Base-by-base conservation (phyloP, 2,329 filamentous ascomycete genomes). In the Graphilbum ipis-grandicollis region DNA sequence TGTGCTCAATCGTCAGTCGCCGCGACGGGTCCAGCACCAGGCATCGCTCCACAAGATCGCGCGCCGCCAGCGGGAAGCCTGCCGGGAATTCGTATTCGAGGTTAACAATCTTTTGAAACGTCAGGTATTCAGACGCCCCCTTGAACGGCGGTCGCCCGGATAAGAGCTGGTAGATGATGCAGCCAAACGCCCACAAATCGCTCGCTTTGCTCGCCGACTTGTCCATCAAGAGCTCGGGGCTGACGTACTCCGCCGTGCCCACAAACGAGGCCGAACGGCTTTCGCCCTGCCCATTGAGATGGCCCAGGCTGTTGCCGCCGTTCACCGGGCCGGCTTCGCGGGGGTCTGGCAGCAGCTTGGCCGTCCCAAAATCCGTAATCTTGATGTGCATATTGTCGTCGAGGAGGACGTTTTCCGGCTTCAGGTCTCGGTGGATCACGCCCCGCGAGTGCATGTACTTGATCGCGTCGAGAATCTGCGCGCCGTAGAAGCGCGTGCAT, bases 111-210 rank as follows among this genome's bases (percentile, higher is more conserved):
- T 96, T 98, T 55, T 98, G 90, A 52, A 98, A 98, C 0, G 90
- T 98, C 52, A 90, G 68, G 50, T 96, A 98, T 53, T 98, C 90
- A 47, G 93, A 94, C 13, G 70, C 80, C 30, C 81, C 90, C 55
- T 98, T 98, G 64, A 98, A 98, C 0, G 90, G 90, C 6, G 90
- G 90, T 41, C 90, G 68, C n/a, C 90, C 90, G n/a, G 82, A 81
- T 25, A 98, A 64, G 19, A 98, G 69, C 56, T 98, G 90, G 55
- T 93, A 98, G 44, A 98, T 75, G 48, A 98, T 98, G 60, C 90
- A 98, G 9, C 90, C 90, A 60, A 93, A 98, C 3, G 90, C 90
- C 90, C 90, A 98, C 35, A 98, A 58, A 57, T 98, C 90, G 55
- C 90, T 96, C 31, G 88, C 83, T 59, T 96, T 98, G 63, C 88